These are phyloP conservation scores for Cadophora luteo-olivacea DNA, from an alignment of 2,329 filamentous ascomycete genomes.

Conservation along the genomic window DNA sequence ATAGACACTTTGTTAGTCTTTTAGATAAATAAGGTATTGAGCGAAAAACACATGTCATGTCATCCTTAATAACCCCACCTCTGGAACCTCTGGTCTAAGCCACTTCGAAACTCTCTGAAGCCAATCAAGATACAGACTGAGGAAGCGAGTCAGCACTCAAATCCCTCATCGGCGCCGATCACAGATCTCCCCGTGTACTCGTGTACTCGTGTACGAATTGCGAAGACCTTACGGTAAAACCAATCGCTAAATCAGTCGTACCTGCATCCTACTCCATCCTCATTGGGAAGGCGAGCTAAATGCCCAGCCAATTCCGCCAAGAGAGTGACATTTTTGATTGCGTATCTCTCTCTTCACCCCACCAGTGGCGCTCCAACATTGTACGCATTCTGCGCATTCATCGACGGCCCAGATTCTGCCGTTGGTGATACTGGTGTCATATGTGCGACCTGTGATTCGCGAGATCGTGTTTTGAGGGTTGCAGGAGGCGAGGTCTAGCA, in stretches of 20 bases:
- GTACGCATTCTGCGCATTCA: background rate
- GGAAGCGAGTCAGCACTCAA: slow-evolving; percentile 13
- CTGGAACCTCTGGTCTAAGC: too few species aligned
- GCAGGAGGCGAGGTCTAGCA: slow-evolving; percentile 6
- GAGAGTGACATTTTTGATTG: slow-evolving; percentile 13
- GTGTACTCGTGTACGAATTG: background rate
- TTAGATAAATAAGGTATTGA: too few species aligned
- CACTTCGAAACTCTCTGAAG: background rate
- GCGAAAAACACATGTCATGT: too few species aligned
- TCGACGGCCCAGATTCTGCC: background rate
- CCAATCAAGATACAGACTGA: background rate
- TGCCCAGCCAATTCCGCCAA: slow-evolving; percentile 3
- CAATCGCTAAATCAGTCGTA: slow-evolving; percentile 4
- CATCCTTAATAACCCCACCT: background rate
- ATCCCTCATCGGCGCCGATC: background rate
- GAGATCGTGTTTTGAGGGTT: slow-evolving; percentile 6
- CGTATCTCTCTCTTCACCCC: background rate
- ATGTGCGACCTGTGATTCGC: slow-evolving; percentile 10
- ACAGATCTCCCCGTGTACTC: background rate
- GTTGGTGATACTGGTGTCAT: background rate
- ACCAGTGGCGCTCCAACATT: background rate
- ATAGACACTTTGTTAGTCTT: too few species aligned
- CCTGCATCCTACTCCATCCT: slow-evolving; percentile 5
- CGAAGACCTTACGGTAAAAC: background rate
- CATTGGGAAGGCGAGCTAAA: background rate